Evolutionary conservation across 2,329 filamentous ascomycete species (phyloP), one percentile per base, ranked within the genome.

Genomic region (Fusarium sterilihyphosum): DNA sequence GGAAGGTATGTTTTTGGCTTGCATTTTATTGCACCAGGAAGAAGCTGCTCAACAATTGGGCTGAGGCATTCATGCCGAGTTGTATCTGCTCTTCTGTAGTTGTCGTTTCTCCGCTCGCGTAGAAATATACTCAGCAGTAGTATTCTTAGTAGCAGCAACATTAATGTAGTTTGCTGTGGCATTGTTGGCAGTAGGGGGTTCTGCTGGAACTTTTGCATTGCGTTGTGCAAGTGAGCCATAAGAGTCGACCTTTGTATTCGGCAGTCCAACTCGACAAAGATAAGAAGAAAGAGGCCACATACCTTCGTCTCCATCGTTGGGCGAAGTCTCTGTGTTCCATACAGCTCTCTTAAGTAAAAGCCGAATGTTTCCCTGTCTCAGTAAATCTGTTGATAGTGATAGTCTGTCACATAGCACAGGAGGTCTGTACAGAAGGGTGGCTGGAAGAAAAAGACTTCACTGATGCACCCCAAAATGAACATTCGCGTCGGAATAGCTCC

Each of bases 41-140:
- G 44, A 47, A 22, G 44, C 44, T 20, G 18, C 44, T 46, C 18
- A 29, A 22, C 6, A 14, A 18, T 5, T 26, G 17, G 6, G 17
- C 1, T 0, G 11, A 26, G 8, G 2, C 33, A 18, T 44, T 18
- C 16, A 18, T 12, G n/a, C 2, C 8, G 6, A 44, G 18, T 8
- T 44, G n/a, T 12, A 8, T 8, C 43, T 7, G 6, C 0, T 44
- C n/a, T 18, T 44, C 10, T 44, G n/a, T 8, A 44, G n/a, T 8
- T 43, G 0, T 43, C 40, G 22, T 43, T n/a, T 43, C 13, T 9
- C 40, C 22, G 40, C 40, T n/a, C 20, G 22, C 5, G 8, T 20
- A 7, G 18, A 20, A 38, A 38, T 38, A 38, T 20, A 18, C 22
- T 43, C 22, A 8, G 13, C 40, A 43, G 13, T 43, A n/a, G 22